Conservation (phyloP, 768 basidiomycete species). For the Pleurotus sapidus region DNA sequence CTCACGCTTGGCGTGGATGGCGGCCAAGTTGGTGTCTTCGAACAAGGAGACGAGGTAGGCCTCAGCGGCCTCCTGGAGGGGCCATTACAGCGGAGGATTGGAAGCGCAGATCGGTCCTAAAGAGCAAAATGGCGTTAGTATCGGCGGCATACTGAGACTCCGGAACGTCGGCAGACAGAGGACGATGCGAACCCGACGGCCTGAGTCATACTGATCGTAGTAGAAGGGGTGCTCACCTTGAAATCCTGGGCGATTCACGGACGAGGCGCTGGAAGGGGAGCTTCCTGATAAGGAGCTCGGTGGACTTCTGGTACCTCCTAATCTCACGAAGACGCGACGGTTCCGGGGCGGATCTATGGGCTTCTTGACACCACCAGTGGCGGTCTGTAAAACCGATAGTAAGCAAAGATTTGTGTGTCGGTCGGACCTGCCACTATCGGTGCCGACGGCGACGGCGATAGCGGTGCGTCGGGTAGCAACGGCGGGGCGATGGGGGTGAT, state of each 20-base stretch:
- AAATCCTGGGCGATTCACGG: conserved; percentile 97
- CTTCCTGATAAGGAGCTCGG: conserved; percentile 98
- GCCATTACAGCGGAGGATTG: conserved; percentile 95
- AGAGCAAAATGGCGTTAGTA: background rate
- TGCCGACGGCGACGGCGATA: conserved; percentile 12
- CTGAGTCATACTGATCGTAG: conserved; percentile 7
- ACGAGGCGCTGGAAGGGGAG: conserved; percentile 99
- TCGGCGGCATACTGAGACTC: too few species aligned
- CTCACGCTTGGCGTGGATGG: conserved; percentile 83
- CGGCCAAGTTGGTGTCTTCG: conserved; percentile 89
- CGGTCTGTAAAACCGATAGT: conserved; percentile 41
- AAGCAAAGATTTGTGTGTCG: conserved; percentile 8
- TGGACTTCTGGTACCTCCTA: conserved; percentile 97
- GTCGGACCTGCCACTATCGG: conserved; percentile 14
- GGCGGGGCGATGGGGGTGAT: conserved; percentile 13
- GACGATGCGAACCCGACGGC: too few species aligned
- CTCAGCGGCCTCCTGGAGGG: conserved; percentile 90
- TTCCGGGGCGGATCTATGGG: conserved; percentile 95
- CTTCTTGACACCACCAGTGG: conserved; percentile 99
- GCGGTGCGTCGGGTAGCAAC: conserved; percentile 23
- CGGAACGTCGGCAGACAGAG: too few species aligned
- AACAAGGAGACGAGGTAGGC: conserved; percentile 85
- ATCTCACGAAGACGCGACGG: conserved; percentile 99
- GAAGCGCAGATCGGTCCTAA: conserved; percentile 89
- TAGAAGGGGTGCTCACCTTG: conserved; percentile 53